Percentiles rank a stretch among this genome's conserved stretches.
These are phyloP conservation scores for Gentiana dahurica DNA, from an alignment of 257 asterid genomes.

Conservation along the genomic window DNA sequence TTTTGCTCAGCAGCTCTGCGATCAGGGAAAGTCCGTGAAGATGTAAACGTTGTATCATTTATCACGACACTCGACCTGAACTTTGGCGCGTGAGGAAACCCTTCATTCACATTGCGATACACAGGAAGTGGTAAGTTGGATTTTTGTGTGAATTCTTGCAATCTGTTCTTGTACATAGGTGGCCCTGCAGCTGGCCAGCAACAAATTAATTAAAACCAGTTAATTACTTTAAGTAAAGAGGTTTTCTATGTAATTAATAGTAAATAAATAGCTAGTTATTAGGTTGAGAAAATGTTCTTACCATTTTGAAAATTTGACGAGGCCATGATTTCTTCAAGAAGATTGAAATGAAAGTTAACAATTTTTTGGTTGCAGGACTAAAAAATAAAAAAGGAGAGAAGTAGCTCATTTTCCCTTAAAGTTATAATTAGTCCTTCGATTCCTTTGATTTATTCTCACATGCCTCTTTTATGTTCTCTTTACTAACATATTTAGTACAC, in stretches of 20 bases:
- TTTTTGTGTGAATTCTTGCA: slow-evolving; percentile 22
- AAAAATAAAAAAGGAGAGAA: too few relatives aligned
- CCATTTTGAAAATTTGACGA: too few relatives aligned
- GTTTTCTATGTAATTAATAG: neutral
- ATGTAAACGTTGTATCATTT: slow-evolving; percentile 8
- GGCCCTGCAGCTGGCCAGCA: slow-evolving; percentile 4
- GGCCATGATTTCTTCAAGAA: too few relatives aligned
- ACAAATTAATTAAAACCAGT: neutral
- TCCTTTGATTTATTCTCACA: neutral
- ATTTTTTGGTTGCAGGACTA: too few relatives aligned
- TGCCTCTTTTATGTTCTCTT: neutral
- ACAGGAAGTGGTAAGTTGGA: slow-evolving; percentile 11
- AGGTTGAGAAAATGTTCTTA: too few relatives aligned
- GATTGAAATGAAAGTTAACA: too few relatives aligned
- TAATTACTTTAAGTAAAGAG: neutral
- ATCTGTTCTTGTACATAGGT: slow-evolving; percentile 14
- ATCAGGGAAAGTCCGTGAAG: slow-evolving; percentile 9
- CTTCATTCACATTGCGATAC: slow-evolving; percentile 17
- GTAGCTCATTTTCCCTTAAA: too few relatives aligned
- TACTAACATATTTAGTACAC: neutral
- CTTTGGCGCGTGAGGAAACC: slow-evolving; percentile 19
- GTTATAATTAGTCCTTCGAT: neutral
- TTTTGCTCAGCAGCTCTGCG: slow-evolving; percentile 21
- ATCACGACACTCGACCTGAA: slow-evolving; percentile 17
- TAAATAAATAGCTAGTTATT: neutral